These are phyloP conservation scores for Venturia carpophila DNA, from an alignment of 2,329 filamentous ascomycete genomes.

Conservation along the genomic window DNA sequence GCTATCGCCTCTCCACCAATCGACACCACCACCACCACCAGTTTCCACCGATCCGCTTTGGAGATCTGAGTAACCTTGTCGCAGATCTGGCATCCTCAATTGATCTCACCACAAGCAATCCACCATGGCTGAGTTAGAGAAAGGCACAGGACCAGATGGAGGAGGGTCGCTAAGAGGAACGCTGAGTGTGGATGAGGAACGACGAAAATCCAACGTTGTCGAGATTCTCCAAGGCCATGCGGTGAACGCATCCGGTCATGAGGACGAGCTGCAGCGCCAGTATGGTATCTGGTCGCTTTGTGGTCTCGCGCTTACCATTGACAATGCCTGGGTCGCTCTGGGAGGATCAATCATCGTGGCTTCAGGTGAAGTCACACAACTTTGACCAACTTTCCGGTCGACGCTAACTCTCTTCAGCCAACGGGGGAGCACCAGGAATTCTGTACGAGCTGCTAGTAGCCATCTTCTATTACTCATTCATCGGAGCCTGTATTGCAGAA, in stretches of 20 bases:
- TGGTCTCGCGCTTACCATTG: slow-evolving; percentile 37
- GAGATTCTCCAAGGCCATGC: slow-evolving; percentile 25
- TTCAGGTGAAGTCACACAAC: slow-evolving; percentile 14
- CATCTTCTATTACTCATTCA: slow-evolving; percentile 45
- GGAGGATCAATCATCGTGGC: slow-evolving; percentile 41
- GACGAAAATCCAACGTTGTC: background rate
- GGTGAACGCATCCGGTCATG: slow-evolving; percentile 45
- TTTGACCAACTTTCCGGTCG: slow-evolving; percentile 34
- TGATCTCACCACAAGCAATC: background rate
- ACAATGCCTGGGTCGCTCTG: slow-evolving; percentile 38
- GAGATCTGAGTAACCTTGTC: slow-evolving; percentile 10
- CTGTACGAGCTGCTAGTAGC: slow-evolving; percentile 44
- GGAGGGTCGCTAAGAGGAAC: background rate
- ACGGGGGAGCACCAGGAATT: slow-evolving; percentile 32
- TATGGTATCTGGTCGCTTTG: slow-evolving; percentile 33
- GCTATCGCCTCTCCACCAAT: background rate
- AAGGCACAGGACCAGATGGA: background rate
- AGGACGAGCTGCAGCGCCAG: slow-evolving; percentile 44
- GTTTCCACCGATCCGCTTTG: background rate
- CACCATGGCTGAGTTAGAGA: slow-evolving; percentile 8
- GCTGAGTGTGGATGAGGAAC: slow-evolving; percentile 1
- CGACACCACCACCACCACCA: background rate
- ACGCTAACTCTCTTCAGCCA: slow-evolving; percentile 41
- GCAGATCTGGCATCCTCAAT: background rate
- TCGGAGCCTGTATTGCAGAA: slow-evolving; percentile 45